phyloP scores from a whole-genome alignment of 257 asterid species.

The Eucommia ulmoides region DNA sequence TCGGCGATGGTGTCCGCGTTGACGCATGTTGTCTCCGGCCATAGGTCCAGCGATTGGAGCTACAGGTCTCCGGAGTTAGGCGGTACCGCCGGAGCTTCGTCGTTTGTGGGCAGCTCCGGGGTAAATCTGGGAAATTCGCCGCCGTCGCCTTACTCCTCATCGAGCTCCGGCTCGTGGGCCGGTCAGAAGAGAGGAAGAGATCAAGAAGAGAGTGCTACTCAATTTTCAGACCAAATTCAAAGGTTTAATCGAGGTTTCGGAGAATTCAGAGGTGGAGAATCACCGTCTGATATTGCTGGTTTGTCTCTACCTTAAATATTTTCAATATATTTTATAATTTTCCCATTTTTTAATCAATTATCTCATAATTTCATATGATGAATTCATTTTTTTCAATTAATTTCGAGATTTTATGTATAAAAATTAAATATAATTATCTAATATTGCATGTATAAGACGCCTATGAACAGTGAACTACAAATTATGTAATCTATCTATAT shows the following conservation, averaged over 20 bases:
- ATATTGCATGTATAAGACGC: background rate
- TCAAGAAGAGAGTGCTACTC: constrained; percentile 1
- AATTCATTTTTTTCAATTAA: background rate
- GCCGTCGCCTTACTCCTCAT: background rate
- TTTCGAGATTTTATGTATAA: background rate
- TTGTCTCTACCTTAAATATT: background rate
- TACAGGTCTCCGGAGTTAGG: background rate
- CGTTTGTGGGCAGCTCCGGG: background rate
- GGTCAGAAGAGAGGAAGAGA: constrained; percentile 8
- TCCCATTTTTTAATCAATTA: no score
- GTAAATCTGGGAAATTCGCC: background rate
- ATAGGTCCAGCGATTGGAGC: background rate
- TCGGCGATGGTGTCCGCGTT: constrained; percentile 7
- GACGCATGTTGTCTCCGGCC: constrained; percentile 6
- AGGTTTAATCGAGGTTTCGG: constrained; percentile 1
- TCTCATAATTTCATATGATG: background rate
- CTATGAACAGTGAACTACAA: background rate
- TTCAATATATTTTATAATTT: background rate
- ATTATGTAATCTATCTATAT: background rate
- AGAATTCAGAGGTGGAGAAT: constrained; percentile 4
- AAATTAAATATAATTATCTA: background rate
- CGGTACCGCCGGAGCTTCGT: background rate
- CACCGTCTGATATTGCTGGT: constrained; percentile 2
- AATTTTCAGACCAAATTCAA: constrained; percentile 2
- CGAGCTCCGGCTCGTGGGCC: background rate